Evolutionary conservation across 139 green algal species (phyloP).

Genomic region (Chlamydomonas asymmetrica): DNA sequence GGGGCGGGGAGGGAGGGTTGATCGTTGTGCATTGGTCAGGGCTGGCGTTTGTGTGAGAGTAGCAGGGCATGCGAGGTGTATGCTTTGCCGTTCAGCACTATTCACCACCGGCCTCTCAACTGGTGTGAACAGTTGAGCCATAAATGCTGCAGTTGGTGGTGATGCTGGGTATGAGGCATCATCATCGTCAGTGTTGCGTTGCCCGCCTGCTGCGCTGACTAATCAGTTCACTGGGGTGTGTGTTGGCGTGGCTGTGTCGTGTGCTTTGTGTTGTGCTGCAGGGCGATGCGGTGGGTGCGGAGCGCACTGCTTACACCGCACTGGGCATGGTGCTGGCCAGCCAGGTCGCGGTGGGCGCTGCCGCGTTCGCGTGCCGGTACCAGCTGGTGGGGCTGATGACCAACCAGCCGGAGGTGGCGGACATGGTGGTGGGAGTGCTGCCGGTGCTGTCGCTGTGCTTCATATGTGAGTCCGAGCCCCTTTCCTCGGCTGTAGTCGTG

Average conservation of each 20-base stretch:
- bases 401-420: slow-evolving; percentile 7
- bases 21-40: not conserved
- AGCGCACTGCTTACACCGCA: slow-evolving; percentile 13
- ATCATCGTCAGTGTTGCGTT: too few species aligned
- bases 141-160: too few species aligned
- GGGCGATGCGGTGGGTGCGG: slow-evolving; percentile 26
- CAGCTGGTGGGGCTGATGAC: slow-evolving; percentile 32
- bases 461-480: slow-evolving; percentile 8
- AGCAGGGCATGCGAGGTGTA: too few species aligned
- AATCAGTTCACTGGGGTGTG: not conserved
- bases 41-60: too few species aligned
- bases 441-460: slow-evolving; percentile 38
- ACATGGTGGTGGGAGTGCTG: slow-evolving; percentile 26
- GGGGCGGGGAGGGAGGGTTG: not conserved
- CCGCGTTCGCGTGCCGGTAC: slow-evolving; percentile 4
- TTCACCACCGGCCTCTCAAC: too few species aligned
- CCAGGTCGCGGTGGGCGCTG: slow-evolving; percentile 16
- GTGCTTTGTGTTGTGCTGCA: slow-evolving; percentile 11
- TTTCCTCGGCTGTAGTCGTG: not conserved
- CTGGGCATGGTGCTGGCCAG: slow-evolving; percentile 10
- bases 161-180: too few species aligned
- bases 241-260: not conserved
- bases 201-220: not conserved
- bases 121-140: too few species aligned
- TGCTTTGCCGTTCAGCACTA: not conserved